Evolutionary conservation across 176 grass and related monocot genomes (phyloP).

Genomic region (Zoysia japonica): DNA sequence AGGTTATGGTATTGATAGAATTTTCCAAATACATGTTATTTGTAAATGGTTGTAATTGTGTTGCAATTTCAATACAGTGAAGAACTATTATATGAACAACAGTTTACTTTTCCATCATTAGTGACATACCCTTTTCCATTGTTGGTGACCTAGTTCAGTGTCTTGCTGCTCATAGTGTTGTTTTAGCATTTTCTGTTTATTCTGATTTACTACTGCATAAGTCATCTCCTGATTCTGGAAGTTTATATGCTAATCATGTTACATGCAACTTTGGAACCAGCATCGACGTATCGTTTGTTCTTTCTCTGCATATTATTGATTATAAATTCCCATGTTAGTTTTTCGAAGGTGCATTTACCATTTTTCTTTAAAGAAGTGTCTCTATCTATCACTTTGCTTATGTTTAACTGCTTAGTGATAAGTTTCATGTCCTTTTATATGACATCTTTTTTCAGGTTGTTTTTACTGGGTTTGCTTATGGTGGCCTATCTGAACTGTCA

Average conservation of each 20-base stretch:
- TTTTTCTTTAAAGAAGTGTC: not conserved
- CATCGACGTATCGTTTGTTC: not conserved
- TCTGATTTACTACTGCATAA: slow-evolving; percentile 15
- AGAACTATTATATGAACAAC: not conserved
- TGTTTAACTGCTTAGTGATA: slow-evolving; percentile 9
- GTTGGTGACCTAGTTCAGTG: not conserved
- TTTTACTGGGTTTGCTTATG: slow-evolving; percentile 99
- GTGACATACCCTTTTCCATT: not conserved
- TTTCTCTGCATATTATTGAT: not conserved
- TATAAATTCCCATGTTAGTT: not conserved
- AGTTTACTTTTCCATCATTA: slow-evolving; percentile 1
- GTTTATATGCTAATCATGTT: slow-evolving; percentile 7
- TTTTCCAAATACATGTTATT: not conserved
- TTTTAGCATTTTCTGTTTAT: slow-evolving; percentile 4
- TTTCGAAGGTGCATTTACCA: not conserved
- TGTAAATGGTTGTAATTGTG: not conserved
- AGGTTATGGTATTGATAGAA: too few relatives aligned
- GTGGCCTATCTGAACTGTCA: slow-evolving; percentile 91
- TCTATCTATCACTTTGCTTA: not conserved
- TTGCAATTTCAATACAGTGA: not conserved
- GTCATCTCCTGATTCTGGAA: slow-evolving; percentile 6
- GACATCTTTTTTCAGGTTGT: slow-evolving; percentile 68
- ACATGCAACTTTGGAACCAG: not conserved
- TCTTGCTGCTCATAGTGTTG: not conserved
- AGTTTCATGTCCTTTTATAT: slow-evolving; percentile 27